Evolutionary conservation across 805 yeast species (phyloP).

Genomic region (Priceomyces fermenticarens): DNA sequence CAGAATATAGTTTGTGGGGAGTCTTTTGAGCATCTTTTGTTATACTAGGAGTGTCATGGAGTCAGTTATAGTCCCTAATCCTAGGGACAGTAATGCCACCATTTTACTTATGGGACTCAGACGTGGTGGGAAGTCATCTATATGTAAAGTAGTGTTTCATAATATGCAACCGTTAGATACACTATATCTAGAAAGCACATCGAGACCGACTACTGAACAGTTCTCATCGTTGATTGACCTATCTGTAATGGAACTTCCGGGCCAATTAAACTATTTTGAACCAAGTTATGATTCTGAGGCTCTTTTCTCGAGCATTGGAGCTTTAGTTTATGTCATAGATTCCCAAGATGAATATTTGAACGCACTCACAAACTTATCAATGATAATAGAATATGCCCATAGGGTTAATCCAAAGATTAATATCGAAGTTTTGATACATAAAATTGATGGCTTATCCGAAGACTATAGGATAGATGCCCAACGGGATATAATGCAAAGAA

Average conservation of each 20-base stretch:
- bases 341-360: conserved; percentile 92
- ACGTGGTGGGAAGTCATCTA: conserved; percentile 90
- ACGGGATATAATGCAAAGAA: conserved; percentile 93
- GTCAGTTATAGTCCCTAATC: conserved; percentile 20
- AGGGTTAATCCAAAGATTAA: conserved; percentile 80
- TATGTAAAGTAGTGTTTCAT: conserved; percentile 92
- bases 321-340: conserved; percentile 91
- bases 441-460: conserved; percentile 91
- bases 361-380: conserved; percentile 84
- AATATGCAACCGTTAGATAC: conserved; percentile 96
- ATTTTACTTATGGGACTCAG: conserved; percentile 86
- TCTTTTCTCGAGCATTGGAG: conserved; percentile 79
- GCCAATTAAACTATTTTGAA: conserved; percentile 86
- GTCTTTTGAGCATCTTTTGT: too few species aligned
- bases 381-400: conserved; percentile 84
- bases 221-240: conserved; percentile 81
- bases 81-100: conserved; percentile 67
- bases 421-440: conserved; percentile 91
- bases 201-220: conserved; percentile 82
- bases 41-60: conserved; percentile 10
- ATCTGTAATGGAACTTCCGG: conserved; percentile 92
- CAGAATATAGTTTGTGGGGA: too few species aligned
- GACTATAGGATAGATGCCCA: conserved; percentile 94
- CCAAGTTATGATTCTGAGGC: conserved; percentile 77
- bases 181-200: conserved; percentile 81